A percentile compares a stretch with the other conserved stretches of the same genome.
phyloP scores from a whole-genome alignment of 2,329 filamentous ascomycete genomes.

The Harringtonia aguacate region DNA sequence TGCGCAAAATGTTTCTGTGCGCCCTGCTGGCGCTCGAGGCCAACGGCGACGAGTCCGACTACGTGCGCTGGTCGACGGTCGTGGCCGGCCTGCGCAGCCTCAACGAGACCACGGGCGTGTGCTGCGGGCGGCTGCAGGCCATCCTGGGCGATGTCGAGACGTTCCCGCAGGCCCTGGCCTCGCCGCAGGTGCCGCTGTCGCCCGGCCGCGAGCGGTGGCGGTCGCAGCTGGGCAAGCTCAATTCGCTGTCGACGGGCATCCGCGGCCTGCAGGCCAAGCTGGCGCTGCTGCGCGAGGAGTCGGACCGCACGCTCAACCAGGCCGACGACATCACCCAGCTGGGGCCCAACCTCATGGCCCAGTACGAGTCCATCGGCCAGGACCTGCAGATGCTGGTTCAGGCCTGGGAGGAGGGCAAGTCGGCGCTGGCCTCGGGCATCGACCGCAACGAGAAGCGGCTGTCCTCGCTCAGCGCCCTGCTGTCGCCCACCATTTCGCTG shows the following conservation, averaged over 20 bases:
- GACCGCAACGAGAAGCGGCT: slow-evolving; percentile 67
- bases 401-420: slow-evolving; percentile 80
- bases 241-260: slow-evolving; percentile 80
- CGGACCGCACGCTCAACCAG: slow-evolving; percentile 66
- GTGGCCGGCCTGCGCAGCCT: slow-evolving; percentile 63
- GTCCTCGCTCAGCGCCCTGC: slow-evolving; percentile 47
- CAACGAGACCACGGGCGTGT: slow-evolving; percentile 47
- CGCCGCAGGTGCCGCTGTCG: slow-evolving; percentile 50
- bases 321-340: slow-evolving; percentile 64
- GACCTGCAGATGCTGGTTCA: slow-evolving; percentile 73
- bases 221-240: slow-evolving; percentile 78
- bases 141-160: slow-evolving; percentile 71
- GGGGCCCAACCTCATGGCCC: slow-evolving; percentile 66
- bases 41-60: slow-evolving; percentile 65
- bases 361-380: slow-evolving; percentile 89
- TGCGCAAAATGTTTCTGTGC: slow-evolving; percentile 79
- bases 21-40: slow-evolving; percentile 82
- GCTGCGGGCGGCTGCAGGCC: slow-evolving; percentile 54
- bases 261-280: slow-evolving; percentile 90
- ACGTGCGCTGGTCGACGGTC: slow-evolving; percentile 66
- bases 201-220: slow-evolving; percentile 77
- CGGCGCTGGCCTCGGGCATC: slow-evolving; percentile 71
- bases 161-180: slow-evolving; percentile 37
- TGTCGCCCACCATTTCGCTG: slow-evolving; percentile 52
- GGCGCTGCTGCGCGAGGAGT: slow-evolving; percentile 83